Percentiles rank a stretch among this genome's conserved stretches.
Evolutionary conservation across 192 early-diverging fungal species (phyloP).

Genomic region (Backusella macrospora): DNA sequence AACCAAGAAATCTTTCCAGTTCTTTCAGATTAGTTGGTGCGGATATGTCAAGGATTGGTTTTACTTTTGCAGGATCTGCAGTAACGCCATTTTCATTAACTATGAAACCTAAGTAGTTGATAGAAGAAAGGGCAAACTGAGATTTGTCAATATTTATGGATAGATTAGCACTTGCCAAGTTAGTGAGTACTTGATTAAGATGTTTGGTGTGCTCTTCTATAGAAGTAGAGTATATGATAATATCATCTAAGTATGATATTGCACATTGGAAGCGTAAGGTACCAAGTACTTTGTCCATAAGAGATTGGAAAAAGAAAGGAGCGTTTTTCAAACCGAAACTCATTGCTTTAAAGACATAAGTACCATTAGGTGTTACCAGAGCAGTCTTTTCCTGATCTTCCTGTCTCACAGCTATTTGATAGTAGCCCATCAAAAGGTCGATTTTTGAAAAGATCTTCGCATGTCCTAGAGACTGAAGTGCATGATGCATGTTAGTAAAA

Average conservation of each 20-base stretch:
- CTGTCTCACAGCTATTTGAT: background rate
- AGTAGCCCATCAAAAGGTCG: too few species aligned
- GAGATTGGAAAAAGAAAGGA: slow-evolving; percentile 37
- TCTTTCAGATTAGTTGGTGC: background rate
- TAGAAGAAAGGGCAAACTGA: background rate
- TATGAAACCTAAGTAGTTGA: background rate
- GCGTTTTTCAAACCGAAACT: slow-evolving; percentile 32
- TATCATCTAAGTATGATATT: slow-evolving; percentile 46
- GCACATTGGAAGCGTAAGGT: slow-evolving; percentile 23
- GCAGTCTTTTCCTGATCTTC: slow-evolving; percentile 2
- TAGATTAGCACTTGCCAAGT: background rate
- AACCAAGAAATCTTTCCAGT: background rate
- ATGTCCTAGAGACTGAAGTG: too few species aligned
- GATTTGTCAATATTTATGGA: background rate
- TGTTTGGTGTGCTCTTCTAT: too few species aligned
- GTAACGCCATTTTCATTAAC: background rate
- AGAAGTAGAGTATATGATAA: slow-evolving; percentile 44
- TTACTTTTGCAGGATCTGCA: background rate
- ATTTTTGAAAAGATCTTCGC: too few species aligned
- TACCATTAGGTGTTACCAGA: background rate
- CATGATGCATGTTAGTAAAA: too few species aligned
- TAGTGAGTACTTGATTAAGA: too few species aligned
- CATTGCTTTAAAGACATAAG: slow-evolving; percentile 35
- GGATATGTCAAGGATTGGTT: background rate
- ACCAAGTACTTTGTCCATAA: slow-evolving; percentile 45